Conservation (phyloP, 2,329 filamentous ascomycete species). For the Arthrobotrys sinensis region DNA sequence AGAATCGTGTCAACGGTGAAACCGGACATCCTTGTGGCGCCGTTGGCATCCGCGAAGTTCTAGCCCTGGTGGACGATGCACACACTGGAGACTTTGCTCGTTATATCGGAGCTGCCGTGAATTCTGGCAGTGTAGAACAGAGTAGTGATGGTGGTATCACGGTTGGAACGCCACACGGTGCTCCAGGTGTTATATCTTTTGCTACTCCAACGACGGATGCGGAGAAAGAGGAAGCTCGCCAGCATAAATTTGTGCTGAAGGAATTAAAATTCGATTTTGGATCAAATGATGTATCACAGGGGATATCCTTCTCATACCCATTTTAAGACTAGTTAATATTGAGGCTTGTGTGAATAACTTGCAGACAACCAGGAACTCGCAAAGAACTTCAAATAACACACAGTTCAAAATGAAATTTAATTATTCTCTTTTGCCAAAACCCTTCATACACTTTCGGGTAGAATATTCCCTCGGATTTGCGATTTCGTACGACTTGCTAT, state of each 20-base stretch:
- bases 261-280: conserved; percentile 35
- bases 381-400: background rate
- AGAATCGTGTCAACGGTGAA: conserved; percentile 68
- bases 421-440: background rate
- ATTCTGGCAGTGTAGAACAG: conserved; percentile 9
- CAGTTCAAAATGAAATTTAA: too few species aligned
- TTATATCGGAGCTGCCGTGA: conserved; percentile 24
- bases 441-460: background rate
- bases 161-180: conserved; percentile 19
- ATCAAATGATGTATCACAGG: background rate
- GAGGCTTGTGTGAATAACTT: background rate
- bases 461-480: background rate
- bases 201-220: background rate
- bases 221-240: background rate
- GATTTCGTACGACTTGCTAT: background rate
- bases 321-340: conserved; percentile 1
- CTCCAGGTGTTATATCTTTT: conserved; percentile 18
- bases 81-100: conserved; percentile 60
- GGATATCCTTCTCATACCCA: conserved; percentile 41
- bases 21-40: conserved; percentile 72
- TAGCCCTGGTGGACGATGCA: conserved; percentile 66
- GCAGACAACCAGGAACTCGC: background rate
- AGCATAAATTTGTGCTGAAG: conserved; percentile 40
- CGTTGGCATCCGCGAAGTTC: conserved; percentile 71
- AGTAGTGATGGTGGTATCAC: background rate